phyloP scores from a whole-genome alignment of 1,284 basidiomycete species.

The Cryptococcus hybrid region DNA sequence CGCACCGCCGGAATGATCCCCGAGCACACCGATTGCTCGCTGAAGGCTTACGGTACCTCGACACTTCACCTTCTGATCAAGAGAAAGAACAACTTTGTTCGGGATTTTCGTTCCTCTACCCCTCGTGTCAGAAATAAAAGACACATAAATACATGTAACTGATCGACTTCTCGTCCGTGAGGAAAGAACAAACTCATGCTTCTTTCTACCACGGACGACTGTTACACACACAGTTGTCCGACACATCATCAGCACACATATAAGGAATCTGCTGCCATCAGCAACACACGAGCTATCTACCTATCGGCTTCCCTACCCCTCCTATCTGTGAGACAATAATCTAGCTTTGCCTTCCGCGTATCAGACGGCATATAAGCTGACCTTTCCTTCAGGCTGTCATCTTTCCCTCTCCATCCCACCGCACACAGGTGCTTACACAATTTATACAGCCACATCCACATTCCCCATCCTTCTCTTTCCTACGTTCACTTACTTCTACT shows the following conservation, averaged over 20 bases:
- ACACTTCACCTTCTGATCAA: too few species aligned
- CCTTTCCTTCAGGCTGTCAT: neutral
- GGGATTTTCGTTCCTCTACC: neutral
- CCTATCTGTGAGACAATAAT: too few species aligned
- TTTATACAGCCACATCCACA: too few species aligned
- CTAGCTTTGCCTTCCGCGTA: neutral
- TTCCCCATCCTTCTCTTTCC: too few species aligned
- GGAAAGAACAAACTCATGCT: too few species aligned
- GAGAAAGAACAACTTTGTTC: too few species aligned
- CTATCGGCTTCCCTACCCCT: too few species aligned
- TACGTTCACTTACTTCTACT: too few species aligned
- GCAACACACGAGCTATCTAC: neutral
- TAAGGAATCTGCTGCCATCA: neutral
- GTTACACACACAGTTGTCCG: neutral
- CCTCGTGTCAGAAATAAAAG: neutral
- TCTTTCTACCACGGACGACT: neutral
- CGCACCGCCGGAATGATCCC: too few species aligned
- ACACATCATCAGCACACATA: conserved; percentile 3
- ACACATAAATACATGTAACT: neutral
- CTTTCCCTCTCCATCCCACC: neutral
- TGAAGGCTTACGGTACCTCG: too few species aligned
- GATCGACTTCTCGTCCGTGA: neutral
- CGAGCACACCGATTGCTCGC: too few species aligned
- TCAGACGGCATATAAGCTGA: neutral
- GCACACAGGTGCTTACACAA: conserved; percentile 1